A percentile compares a stretch with the other conserved stretches of the same genome.
phyloP scores from a whole-genome alignment of 2,329 filamentous ascomycete genomes.

The Ceratocystis cacaofunesta region DNA sequence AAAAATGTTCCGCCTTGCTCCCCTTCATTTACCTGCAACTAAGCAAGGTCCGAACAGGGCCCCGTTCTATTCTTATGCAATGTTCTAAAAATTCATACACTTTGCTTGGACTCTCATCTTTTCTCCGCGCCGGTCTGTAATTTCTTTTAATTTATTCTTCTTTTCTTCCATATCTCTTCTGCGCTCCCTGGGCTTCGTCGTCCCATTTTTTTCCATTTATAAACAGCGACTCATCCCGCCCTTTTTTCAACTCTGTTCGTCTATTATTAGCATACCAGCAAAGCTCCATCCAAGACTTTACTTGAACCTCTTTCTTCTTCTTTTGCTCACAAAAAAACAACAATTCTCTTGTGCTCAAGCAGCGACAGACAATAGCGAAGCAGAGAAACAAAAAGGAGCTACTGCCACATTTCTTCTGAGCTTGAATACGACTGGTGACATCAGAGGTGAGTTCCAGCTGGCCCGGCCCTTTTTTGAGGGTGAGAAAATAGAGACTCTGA shows the following conservation, averaged over 20 bases:
- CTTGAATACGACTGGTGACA: background rate
- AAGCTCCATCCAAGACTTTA: slow-evolving; percentile 4
- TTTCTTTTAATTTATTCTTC: slow-evolving; percentile 5
- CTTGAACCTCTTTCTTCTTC: slow-evolving; percentile 2
- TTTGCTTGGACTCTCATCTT: background rate
- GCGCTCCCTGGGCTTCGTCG: background rate
- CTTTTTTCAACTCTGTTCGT: slow-evolving; percentile 5
- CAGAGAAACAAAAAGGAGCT: background rate
- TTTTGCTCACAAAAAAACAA: background rate
- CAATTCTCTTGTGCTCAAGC: no score
- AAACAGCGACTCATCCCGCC: background rate
- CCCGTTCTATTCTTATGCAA: slow-evolving; percentile 3
- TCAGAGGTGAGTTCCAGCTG: background rate
- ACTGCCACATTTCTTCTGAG: background rate
- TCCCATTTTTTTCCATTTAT: slow-evolving; percentile 3
- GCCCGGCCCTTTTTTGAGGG: background rate
- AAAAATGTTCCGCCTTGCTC: background rate
- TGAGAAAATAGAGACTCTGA: background rate
- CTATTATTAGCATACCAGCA: slow-evolving; percentile 1
- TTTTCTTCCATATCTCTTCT: slow-evolving; percentile 1
- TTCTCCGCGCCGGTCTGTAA: background rate
- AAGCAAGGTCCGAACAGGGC: background rate
- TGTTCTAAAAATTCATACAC: slow-evolving; percentile 5
- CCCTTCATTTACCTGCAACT: slow-evolving; percentile 1
- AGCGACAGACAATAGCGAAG: no score